phyloP scores from a whole-genome alignment of 768 basidiomycete genomes.

The Termitomyces sp. region DNA sequence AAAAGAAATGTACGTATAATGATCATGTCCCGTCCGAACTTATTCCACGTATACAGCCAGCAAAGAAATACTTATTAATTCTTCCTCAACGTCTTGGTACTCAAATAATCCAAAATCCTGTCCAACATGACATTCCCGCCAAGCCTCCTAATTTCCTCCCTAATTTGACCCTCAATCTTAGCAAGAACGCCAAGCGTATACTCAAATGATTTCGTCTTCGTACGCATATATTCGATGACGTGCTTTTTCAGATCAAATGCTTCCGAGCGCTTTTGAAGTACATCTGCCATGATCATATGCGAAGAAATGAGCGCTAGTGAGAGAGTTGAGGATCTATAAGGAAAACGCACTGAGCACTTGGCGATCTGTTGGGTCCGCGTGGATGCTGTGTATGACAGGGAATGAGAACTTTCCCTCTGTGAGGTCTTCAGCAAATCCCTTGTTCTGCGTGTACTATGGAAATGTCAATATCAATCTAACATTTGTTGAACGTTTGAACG shows the following conservation, averaged over 20 bases:
- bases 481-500: no score
- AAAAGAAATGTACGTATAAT: no score
- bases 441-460: slow-evolving; percentile 73
- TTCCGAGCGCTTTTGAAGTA: slow-evolving; percentile 84
- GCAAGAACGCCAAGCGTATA: slow-evolving; percentile 75
- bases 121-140: background rate
- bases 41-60: no score
- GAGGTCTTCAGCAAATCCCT: slow-evolving; percentile 91
- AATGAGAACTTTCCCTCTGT: slow-evolving; percentile 98
- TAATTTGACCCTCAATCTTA: background rate
- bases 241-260: slow-evolving; percentile 79
- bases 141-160: background rate
- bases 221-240: slow-evolving; percentile 73
- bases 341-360: slow-evolving; percentile 73
- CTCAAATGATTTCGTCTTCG: slow-evolving; percentile 79
- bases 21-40: no score
- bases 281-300: slow-evolving; percentile 44
- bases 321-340: background rate
- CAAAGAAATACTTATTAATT: background rate
- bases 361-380: slow-evolving; percentile 69
- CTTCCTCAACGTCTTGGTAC: background rate
- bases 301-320: background rate
- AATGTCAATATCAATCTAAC: background rate
- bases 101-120: background rate
- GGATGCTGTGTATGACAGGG: slow-evolving; percentile 88